Conservation (phyloP, 2,329 filamentous ascomycete genomes). For the Cryphonectria parasitica region DNA sequence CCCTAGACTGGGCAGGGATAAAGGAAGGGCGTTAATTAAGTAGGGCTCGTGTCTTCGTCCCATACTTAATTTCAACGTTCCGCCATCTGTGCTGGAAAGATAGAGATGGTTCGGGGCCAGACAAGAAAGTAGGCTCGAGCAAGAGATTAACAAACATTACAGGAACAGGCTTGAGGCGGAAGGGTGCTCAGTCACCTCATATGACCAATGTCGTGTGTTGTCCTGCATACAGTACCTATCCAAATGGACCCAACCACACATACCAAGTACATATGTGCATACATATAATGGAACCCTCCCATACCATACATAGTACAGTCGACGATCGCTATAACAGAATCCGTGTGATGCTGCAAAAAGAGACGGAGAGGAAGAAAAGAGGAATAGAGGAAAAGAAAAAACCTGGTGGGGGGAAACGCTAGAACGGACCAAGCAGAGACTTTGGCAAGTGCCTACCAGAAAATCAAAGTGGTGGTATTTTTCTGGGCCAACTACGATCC, state of each 20-base stretch:
- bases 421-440: slow-evolving; percentile 19
- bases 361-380: not conserved
- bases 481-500: not conserved
- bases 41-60: slow-evolving; percentile 18
- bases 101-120: not conserved
- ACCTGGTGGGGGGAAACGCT: not conserved
- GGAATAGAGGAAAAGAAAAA: not conserved
- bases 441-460: slow-evolving; percentile 16
- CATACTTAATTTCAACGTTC: slow-evolving; percentile 29
- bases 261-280: not conserved
- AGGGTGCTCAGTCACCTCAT: not conserved
- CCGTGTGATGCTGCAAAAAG: slow-evolving; percentile 7
- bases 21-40: slow-evolving; percentile 7
- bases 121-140: not conserved
- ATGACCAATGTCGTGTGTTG: not conserved
- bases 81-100: slow-evolving; percentile 18
- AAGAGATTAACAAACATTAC: not conserved
- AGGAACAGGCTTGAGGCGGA: not conserved
- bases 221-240: not conserved
- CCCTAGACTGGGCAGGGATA: slow-evolving; percentile 23
- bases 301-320: not conserved
- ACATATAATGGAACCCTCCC: not conserved
- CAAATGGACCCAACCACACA: not conserved
- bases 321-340: slow-evolving; percentile 26
- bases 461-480: slow-evolving; percentile 5